Conservation (phyloP, 805 yeast species). For the Ogataea haglerorum region DNA sequence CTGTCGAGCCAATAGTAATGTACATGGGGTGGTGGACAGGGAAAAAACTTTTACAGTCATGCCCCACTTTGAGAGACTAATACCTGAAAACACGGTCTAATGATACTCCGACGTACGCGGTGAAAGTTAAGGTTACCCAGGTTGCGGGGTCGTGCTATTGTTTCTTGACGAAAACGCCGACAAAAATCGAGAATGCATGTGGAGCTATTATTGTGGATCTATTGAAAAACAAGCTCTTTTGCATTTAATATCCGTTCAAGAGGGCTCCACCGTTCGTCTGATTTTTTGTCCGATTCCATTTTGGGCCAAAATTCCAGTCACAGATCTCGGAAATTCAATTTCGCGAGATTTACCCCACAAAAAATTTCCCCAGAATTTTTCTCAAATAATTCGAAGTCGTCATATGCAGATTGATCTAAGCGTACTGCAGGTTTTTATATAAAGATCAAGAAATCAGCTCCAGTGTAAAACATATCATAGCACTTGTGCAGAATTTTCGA, state of each 20-base stretch:
- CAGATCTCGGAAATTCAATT: not conserved
- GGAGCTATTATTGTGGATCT: not conserved
- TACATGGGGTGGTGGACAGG: not conserved
- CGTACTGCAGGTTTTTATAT: not conserved
- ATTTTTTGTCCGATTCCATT: conserved; percentile 14
- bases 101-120: not conserved
- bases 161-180: not conserved
- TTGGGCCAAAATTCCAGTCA: not conserved
- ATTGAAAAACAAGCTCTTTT: not conserved
- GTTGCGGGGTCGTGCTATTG: not conserved
- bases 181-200: not conserved
- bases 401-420: conserved; percentile 1
- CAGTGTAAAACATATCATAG: not conserved
- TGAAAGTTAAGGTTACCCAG: not conserved
- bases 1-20: not conserved
- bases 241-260: not conserved
- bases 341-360: conserved; percentile 1
- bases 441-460: not conserved
- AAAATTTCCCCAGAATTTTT: not conserved
- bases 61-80: not conserved
- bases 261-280: not conserved
- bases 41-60: not conserved
- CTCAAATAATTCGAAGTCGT: conserved; percentile 3
- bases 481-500: not conserved
- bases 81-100: not conserved